Percentiles rank a stretch among this genome's conserved stretches.
Conservation (phyloP, 495 filamentous ascomycete species). For the Aspergillus sclerotiicarbonarius region DNA sequence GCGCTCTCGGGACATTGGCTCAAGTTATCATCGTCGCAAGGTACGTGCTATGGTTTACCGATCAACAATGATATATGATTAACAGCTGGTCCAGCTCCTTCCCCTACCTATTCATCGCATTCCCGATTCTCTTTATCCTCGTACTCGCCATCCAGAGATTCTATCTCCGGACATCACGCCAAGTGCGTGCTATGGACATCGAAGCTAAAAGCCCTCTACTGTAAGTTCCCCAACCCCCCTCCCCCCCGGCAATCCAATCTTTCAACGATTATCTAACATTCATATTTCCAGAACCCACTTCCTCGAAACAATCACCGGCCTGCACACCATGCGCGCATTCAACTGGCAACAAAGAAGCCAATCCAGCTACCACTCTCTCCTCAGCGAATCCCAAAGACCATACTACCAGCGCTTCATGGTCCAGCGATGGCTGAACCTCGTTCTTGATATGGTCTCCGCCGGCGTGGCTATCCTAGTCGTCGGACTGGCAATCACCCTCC, state of each 20-base stretch:
- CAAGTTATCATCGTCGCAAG: slow-evolving; percentile 1
- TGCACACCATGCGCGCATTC: not conserved
- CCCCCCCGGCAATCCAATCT: not conserved
- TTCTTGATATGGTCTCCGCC: not conserved
- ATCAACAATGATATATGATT: not conserved
- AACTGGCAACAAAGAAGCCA: not conserved
- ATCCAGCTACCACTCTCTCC: not conserved
- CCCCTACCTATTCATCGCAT: not conserved
- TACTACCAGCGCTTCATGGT: not conserved
- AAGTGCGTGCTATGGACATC: not conserved
- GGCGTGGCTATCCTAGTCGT: not conserved
- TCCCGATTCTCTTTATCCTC: not conserved
- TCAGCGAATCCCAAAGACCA: not conserved
- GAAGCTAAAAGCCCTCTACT: not conserved
- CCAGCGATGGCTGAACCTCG: not conserved
- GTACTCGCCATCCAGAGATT: not conserved
- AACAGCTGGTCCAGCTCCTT: not conserved
- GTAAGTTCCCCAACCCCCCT: not conserved
- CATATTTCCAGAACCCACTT: not conserved
- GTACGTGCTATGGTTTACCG: not conserved
- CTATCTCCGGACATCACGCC: not conserved
- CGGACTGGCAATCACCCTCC: not conserved
- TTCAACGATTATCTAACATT: not conserved
- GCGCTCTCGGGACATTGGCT: not conserved
- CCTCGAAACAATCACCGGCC: not conserved